Conservation (phyloP, 106 monocot genomes). For the Apostasia ramifera region DNA sequence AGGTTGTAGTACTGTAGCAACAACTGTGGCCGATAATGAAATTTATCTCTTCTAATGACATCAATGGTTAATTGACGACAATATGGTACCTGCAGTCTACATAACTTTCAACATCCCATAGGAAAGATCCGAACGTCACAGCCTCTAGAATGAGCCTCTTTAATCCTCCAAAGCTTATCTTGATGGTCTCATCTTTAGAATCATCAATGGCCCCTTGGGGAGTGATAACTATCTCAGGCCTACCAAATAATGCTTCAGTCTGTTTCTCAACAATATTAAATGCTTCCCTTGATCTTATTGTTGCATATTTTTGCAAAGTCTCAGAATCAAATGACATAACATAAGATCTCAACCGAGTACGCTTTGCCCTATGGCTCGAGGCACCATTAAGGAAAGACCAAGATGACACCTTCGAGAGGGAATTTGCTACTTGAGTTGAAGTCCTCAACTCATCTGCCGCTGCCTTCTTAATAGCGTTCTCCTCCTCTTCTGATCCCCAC, state of each 20-base stretch:
- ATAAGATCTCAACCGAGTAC: constrained; percentile 41
- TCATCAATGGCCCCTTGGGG: constrained; percentile 52
- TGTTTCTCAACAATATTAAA: constrained; percentile 81
- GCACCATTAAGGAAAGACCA: constrained; percentile 17
- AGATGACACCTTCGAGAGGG: constrained; percentile 29
- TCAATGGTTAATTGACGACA: constrained; percentile 36
- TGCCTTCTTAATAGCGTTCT: constrained; percentile 20
- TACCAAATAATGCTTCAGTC: constrained; percentile 81
- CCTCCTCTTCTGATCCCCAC: constrained; percentile 48
- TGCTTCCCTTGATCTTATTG: constrained; percentile 74
- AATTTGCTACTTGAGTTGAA: constrained; percentile 14
- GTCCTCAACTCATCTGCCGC: constrained; percentile 27
- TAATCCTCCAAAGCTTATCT: constrained; percentile 69
- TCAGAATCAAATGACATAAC: constrained; percentile 80
- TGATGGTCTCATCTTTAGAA: constrained; percentile 69
- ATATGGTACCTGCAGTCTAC: constrained; percentile 85
- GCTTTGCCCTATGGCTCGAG: neutral
- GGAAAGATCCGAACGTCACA: constrained; percentile 84
- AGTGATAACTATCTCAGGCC: constrained; percentile 58
- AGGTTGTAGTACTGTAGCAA: too few relatives aligned
- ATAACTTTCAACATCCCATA: constrained; percentile 89
- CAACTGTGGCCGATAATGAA: too few relatives aligned
- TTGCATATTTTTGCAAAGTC: constrained; percentile 58
- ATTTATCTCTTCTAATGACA: neutral
- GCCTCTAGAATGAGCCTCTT: constrained; percentile 76